Base-by-base conservation (phyloP, 192 early-diverging fungal genomes). In the Coemansia sp. region DNA sequence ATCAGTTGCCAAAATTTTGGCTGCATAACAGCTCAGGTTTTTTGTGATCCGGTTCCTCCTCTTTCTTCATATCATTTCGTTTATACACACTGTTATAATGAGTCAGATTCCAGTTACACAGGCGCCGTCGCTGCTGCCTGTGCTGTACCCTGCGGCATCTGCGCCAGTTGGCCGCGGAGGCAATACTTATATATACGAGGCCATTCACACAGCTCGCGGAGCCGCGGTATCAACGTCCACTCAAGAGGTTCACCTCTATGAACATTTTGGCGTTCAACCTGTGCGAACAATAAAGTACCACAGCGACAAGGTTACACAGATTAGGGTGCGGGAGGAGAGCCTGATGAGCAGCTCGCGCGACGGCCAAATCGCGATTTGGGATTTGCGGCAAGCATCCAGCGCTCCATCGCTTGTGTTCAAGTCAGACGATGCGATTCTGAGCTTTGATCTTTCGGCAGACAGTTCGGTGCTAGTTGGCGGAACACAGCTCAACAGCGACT, bases 281-380 rank as follows among this genome's bases (percentile, higher is more conserved):
- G 73, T 64, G n/a, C 68, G 74, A 8, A 71, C 71, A 5, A 58
- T 87, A 9, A 55, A 77, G 16, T 86, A 84, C 69, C 91, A 93
- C 54, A 74, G 56, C 6, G 67, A 85, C 35, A 81, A 81, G 54
- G 83, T 93, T 26, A 83, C 89, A 12, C 83, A 88, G 60, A 86
- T 90, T 26, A 82, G 85, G 51, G 66, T 68, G 26, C 66, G 61
- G 38, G 39, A 29, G 13, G 73, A 87, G 52, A 81, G 81, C 12
- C 83, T 87, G 3, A 57, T 91, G 23, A 84, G 87, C 56, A 78
- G 86, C 54, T 88, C 89, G 23, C 76, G 82, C 27, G 91, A 93
- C 58, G 82, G 84, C 2, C 64, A 66, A n/a, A 59, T 90, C 5
- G 85, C 82, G 29, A 61, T 80, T 19, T 90, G 89, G 89, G 91